Base-by-base conservation (phyloP, 768 basidiomycete genomes). In the Cystoderma amianthinum region DNA sequence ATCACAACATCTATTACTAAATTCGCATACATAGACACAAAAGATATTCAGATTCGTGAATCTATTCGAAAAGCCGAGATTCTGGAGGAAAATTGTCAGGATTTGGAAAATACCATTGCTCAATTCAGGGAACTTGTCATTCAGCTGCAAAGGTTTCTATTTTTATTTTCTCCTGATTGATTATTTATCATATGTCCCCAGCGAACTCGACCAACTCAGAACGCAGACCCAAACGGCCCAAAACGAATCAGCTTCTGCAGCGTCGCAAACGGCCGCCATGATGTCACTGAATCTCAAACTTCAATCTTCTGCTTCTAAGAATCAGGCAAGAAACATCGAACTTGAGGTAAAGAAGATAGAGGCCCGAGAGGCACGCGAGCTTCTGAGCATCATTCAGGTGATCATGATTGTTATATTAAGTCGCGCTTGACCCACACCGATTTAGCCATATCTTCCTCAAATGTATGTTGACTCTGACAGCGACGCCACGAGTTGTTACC, bases 201-300 rank as follows among this genome's bases (percentile, higher is more conserved):
- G 91, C 46, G 94, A 98, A 50, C 78, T 97, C 38, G 90, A 95
- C 38, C 62, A 63, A 13, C 73, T 98, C 3, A 86, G 92, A 22
- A 67, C 82, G 11, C 84, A 93, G 56, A 91, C 91, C 3, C 85
- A 89, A 53, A 84, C 81, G 0, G 88, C 86, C 1, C 86, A 90
- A 50, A 72, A 75, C 19, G 88, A 93, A 56, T 87, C 87, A 2
- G 84, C 85, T 1, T 78, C 80, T 0, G 86, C 90, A 12, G 83
- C 79, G 11, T 87, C 84, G 1, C 93, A 97, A 53, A 85, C 89
- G 0, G 94, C 94, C 2, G 86, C 88, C 2, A 84, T 97, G 71
- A 82, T 98, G 74, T 91, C 92, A 35, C 69, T 96, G 39, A 98
- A 97, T 59, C 74, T 96, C 59, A 96, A 90, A 58, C 73, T 99